Evolutionary conservation across 2,329 filamentous ascomycete genomes (phyloP), one percentile per base, ranked within the genome.

Genomic region (Penicillium psychrosexuale): DNA sequence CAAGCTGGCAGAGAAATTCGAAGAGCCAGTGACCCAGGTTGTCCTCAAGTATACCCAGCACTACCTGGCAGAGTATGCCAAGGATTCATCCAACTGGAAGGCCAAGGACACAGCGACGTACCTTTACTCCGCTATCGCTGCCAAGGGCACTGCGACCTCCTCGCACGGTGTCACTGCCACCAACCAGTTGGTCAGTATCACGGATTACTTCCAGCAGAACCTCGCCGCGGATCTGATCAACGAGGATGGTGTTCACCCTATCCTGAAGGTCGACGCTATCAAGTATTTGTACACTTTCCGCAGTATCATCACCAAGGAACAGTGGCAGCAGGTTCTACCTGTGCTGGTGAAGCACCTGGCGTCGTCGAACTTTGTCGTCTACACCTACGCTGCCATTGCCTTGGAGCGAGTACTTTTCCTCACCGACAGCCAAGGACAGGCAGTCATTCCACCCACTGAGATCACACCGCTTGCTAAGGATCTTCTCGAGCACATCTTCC

Each of bases 21-120:
- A 97, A 72, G 78, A 80, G 52, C 80, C 89, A 2, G 93, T 97
- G 43, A 97, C 93, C 0, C 83, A 81, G 49, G 89, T 96, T n/a
- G 92, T 96, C 22, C 87, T 87, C 59, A 86, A 84, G 63, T 97
- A 97, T 76, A 90, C 95, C 66, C 84, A 88, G 58, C 89, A 92
- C 72, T 96, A 95, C 70, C 81, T 99, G 28, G 75, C 78, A 34
- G 82, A 88, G 51, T 91, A 91, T 67, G 82, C 85, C 52, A 89
- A 89, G 72, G 80, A 86, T 39, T 73, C 77, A 13, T 77, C 82
- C 17, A 91, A 96, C 72, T 99, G 94, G 94, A 96, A 95, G 74
- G 87, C 91, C 46, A 99, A 99, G 78, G 94, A 99, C 69, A 97
- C 93, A 0, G 94, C 94, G n/a, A 88, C 97, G 55, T 97, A 97